Conservation (phyloP, 1,139 yeast genomes). For the Taphrina pruni region DNA sequence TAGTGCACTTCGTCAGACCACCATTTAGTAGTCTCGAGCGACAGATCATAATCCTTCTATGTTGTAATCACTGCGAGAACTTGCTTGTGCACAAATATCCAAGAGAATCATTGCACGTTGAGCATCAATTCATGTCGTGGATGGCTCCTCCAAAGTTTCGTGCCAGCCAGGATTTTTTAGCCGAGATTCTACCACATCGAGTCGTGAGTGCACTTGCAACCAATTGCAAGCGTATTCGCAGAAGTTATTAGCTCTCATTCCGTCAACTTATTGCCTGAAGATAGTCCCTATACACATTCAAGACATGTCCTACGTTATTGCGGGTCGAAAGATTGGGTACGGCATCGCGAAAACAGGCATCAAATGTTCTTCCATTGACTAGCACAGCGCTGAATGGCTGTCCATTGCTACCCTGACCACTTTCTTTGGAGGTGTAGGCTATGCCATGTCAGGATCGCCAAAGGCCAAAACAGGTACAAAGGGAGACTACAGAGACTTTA, state of each 20-base stretch:
- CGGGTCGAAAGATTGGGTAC: conserved; percentile 36
- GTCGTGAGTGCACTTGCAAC: not conserved
- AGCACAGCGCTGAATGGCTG: conserved; percentile 47
- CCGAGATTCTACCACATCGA: conserved; percentile 8
- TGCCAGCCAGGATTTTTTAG: conserved; percentile 5
- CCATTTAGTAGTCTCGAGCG: conserved; percentile 9
- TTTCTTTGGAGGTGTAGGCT: conserved; percentile 49
- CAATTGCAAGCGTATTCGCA: too few species aligned
- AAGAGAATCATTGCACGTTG: not conserved
- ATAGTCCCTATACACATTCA: not conserved
- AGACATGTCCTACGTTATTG: conserved; percentile 39
- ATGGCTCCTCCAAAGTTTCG: not conserved
- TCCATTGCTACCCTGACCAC: conserved; percentile 52
- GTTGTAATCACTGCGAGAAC: too few species aligned
- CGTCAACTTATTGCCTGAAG: too few species aligned
- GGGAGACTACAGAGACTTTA: too few species aligned
- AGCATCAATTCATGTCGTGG: not conserved
- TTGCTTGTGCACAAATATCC: not conserved
- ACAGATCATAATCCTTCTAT: not conserved
- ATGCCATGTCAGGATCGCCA: conserved; percentile 49
- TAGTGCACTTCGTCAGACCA: not conserved
- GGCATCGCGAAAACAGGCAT: not conserved
- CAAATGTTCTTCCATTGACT: not conserved
- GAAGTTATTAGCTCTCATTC: too few species aligned
- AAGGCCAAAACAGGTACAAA: conserved; percentile 43